Evolutionary conservation across 768 basidiomycete species (phyloP).

Genomic region (Crucibulum laeve): DNA sequence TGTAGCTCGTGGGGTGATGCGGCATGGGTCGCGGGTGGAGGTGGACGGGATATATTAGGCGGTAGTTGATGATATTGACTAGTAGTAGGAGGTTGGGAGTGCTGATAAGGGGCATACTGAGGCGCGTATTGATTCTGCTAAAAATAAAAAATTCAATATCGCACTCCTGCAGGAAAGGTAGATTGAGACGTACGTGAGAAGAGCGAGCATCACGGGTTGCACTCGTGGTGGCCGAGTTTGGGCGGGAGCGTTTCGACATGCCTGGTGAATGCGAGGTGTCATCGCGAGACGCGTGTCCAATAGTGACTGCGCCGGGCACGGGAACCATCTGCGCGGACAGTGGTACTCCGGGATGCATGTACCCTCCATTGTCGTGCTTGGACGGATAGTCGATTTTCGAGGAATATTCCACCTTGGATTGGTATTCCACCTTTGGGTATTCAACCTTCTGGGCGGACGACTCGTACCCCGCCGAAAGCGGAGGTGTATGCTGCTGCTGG

Average conservation of each 20-base stretch:
- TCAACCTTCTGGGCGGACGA: constrained; percentile 27
- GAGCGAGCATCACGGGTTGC: constrained; percentile 42
- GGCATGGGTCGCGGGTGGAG: constrained; percentile 21
- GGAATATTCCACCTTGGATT: constrained; percentile 25
- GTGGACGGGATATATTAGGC: constrained; percentile 14
- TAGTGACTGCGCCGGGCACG: constrained; percentile 30
- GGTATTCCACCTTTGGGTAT: constrained; percentile 40
- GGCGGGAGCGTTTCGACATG: constrained; percentile 40
- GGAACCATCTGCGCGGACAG: constrained; percentile 38
- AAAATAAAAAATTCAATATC: background rate
- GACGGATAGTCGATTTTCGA: constrained; percentile 37
- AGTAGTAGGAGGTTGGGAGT: constrained; percentile 26
- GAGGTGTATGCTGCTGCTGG: constrained; percentile 47
- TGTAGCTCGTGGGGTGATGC: constrained; percentile 34
- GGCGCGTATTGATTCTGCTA: constrained; percentile 11
- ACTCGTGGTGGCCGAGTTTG: constrained; percentile 27
- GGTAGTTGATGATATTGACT: constrained; percentile 27
- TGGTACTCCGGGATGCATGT: constrained; percentile 42
- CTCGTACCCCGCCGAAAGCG: constrained; percentile 41
- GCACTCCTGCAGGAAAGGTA: too few species aligned
- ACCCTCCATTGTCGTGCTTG: constrained; percentile 47
- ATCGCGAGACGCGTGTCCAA: constrained; percentile 27
- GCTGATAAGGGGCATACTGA: constrained; percentile 39
- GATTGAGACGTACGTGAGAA: constrained; percentile 41
- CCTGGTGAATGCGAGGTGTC: constrained; percentile 30